phyloP scores from a whole-genome alignment of 306 rosid species.

The Sphenostylis stenocarpa region DNA sequence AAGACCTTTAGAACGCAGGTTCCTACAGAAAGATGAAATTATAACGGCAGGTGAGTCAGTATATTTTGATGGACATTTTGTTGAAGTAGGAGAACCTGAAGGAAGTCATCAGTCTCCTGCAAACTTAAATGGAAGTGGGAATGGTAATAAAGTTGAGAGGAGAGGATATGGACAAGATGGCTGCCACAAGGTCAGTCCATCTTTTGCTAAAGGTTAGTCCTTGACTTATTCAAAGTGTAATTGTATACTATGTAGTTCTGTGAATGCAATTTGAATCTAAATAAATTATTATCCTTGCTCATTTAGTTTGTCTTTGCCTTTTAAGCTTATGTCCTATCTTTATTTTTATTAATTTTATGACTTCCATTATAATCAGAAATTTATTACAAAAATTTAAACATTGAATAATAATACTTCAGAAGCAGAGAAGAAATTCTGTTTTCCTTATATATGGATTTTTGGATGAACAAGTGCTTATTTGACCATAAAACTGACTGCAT shows the following conservation, averaged over 20 bases:
- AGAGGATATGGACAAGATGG: conserved; percentile 33
- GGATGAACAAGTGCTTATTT: neutral
- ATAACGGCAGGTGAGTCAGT: conserved; percentile 55
- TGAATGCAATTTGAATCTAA: conserved; percentile 28
- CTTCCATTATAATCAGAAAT: conserved; percentile 11
- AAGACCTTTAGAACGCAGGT: conserved; percentile 57
- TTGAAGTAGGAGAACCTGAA: conserved; percentile 64
- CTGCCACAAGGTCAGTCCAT: conserved; percentile 31
- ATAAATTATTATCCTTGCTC: neutral
- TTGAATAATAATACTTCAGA: conserved; percentile 9
- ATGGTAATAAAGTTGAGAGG: conserved; percentile 32
- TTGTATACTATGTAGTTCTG: conserved; percentile 4
- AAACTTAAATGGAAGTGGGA: conserved; percentile 37
- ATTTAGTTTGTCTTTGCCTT: neutral
- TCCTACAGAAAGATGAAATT: conserved; percentile 61
- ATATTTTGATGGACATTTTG: conserved; percentile 62
- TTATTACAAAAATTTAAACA: conserved; percentile 1
- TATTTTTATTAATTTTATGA: neutral
- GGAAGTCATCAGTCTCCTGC: conserved; percentile 40
- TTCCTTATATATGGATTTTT: neutral
- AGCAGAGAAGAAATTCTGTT: neutral
- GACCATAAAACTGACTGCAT: no score
- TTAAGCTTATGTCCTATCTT: neutral
- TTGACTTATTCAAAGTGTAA: neutral
- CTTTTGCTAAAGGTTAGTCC: conserved; percentile 50